Base-by-base conservation (phyloP, 768 basidiomycete species). In the Tulasnella sp. region DNA sequence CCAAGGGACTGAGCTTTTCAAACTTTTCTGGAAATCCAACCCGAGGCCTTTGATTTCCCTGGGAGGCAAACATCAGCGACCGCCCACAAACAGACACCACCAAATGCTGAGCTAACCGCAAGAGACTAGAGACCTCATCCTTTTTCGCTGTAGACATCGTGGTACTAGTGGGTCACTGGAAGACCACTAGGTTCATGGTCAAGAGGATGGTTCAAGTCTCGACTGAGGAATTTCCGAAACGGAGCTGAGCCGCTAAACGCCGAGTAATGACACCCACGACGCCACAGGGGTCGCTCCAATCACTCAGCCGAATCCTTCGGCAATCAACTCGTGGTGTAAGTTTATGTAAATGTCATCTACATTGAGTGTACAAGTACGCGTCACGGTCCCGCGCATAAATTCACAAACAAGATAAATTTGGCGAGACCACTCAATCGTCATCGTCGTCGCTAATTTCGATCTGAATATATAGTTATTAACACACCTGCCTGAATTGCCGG, bases 1-100 rank as follows among this genome's bases (percentile, higher is more conserved):
- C 85, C 89, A 95, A 39, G 93, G 91, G 67, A 89, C 44, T 26
- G 47, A 40, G 39, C n/a, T 65, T 63, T 72, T 63, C n/a, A 73
- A 16, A n/a, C 36, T 34, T 34, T 41, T 59, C 26, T 69, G 32
- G 41, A 52, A 62, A 74, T 67, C 74, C 35, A 41, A 37, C 37
- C 32, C 32, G 36, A 74, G 65, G 67, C 74, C 62, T 29, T 67
- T 42, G 34, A 62, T 74, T 29, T 67, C 65, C 41, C 74, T 69
- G 41, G 67, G 40, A 67, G 44, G 22, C 32, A 5, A 12, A 29
- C 52, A 29, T 59, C 52, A 40, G 34, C 39, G 64, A 37, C 32
- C 42, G 35, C 34, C 67, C 40, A 39, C 9, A n/a, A n/a, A 19
- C 19, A 35, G n/a, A 34, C 32, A 5, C 47, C 19, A 26, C 47